Evolutionary conservation across 1,139 yeast genomes (phyloP), one percentile per base, ranked within the genome.

Genomic region (Diutina mesorugosa): DNA sequence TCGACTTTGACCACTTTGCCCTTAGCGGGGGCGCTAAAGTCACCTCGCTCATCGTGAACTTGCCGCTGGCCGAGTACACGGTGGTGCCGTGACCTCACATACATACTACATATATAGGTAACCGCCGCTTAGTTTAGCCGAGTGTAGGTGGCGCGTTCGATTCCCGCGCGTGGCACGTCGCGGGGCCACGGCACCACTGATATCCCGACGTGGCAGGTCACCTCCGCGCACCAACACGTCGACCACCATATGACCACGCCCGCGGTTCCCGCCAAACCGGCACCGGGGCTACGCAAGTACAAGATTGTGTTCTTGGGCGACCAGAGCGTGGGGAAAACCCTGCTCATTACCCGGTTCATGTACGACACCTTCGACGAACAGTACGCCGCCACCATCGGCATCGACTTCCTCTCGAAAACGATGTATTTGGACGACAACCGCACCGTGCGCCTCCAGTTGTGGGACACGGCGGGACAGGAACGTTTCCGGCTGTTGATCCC

Each of bases 301-400:
- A 91, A 93, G 74, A 90, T 93, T 58, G 98, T 93, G 54, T 91
- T 93, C 68, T 78, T 93, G 51, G 99, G 99, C n/a, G 98, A 91
- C 68, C 97, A 91, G 70, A 91, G 97, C 64, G 93, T 93, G 55
- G 99, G 99, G 50, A 93, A 93, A 70, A 93, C 99, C 8, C 91
- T 98, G 7, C 79, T 93, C 60, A 88, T 93, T 64, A 90, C 99
- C 21, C 77, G 99, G 61, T 93, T 93, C 73, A 93, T 93, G 98
- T 91, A 93, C 69, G 98, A 93, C 67, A 88, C 97, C n/a, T 93
- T 93, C 68, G 97, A 93, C 69, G 95, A 95, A 55, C 96, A 93
- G 67, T 88, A 87, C 68, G 89, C 89, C 1, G 98, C 99, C 45
- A 93, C 99, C 1, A 90, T 93, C 57, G 99, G 99, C 29, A 93